Conservation (phyloP, 805 yeast genomes). For the Saccharomycopsis sp. region DNA sequence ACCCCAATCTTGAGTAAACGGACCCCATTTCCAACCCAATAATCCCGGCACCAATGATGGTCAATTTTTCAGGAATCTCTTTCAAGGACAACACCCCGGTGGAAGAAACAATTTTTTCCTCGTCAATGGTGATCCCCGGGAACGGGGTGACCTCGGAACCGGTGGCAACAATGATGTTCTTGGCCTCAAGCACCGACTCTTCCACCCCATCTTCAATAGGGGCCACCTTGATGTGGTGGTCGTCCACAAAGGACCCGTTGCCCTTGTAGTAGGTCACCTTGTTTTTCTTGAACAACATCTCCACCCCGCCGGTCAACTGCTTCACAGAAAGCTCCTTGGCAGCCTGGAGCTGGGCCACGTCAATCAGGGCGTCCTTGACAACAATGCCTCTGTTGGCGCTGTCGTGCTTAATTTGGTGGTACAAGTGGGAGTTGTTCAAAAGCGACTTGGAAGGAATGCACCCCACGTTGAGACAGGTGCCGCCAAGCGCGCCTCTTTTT, state of each 20-base stretch:
- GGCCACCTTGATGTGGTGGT: constrained; percentile 64
- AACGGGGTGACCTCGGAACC: constrained; percentile 98
- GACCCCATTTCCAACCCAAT: constrained; percentile 99
- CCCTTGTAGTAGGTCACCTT: constrained; percentile 94
- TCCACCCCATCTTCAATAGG: constrained; percentile 81
- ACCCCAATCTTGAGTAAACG: constrained; percentile 90
- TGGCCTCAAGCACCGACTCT: constrained; percentile 62
- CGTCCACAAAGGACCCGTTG: constrained; percentile 77
- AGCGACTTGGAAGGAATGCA: constrained; percentile 98
- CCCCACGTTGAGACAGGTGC: constrained; percentile 97
- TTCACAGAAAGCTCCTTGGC: constrained; percentile 88
- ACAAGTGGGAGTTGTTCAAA: constrained; percentile 87
- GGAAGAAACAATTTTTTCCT: constrained; percentile 92
- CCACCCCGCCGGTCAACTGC: constrained; percentile 89
- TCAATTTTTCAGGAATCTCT: constrained; percentile 86
- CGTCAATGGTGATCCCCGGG: constrained; percentile 96
- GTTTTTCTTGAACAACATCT: constrained; percentile 90
- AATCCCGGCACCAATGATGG: constrained; percentile 98
- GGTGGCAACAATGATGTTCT: constrained; percentile 90
- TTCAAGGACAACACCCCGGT: constrained; percentile 82
- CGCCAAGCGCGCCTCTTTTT: constrained; percentile 93
- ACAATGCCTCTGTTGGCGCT: constrained; percentile 85
- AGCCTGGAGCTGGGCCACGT: constrained; percentile 72
- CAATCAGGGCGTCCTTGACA: constrained; percentile 64
- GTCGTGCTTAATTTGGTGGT: constrained; percentile 82